These are phyloP conservation scores for Aureobasidium sp. DNA, from an alignment of 2,329 filamentous ascomycete genomes.

Conservation along the genomic window DNA sequence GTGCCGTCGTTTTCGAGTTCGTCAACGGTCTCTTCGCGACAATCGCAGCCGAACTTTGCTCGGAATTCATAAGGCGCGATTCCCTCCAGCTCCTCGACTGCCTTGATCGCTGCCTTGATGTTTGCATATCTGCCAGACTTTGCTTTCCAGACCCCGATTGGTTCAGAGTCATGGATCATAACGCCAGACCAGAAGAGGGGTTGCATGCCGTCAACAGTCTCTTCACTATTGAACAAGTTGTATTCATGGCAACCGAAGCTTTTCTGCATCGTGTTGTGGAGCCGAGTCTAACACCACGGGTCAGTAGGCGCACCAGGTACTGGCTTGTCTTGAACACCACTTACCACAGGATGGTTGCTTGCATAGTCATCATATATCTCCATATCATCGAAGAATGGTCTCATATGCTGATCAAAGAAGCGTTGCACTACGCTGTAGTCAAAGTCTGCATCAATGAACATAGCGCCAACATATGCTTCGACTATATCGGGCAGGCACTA, in stretches of 20 bases:
- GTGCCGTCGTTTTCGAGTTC: neutral
- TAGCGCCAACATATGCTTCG: slow-evolving; percentile 79
- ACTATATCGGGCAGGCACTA: slow-evolving; percentile 70
- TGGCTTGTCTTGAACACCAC: neutral
- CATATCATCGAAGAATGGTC: slow-evolving; percentile 79
- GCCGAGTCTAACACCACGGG: slow-evolving; percentile 43
- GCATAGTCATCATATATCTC: slow-evolving; percentile 78
- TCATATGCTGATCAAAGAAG: slow-evolving; percentile 71
- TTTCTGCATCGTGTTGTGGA: slow-evolving; percentile 55
- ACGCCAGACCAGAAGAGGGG: slow-evolving; percentile 58
- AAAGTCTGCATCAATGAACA: slow-evolving; percentile 85
- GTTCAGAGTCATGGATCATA: slow-evolving; percentile 64
- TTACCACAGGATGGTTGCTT: slow-evolving; percentile 67
- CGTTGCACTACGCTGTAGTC: slow-evolving; percentile 61
- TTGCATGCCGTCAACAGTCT: slow-evolving; percentile 40
- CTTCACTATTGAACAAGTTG: slow-evolving; percentile 47
- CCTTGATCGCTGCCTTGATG: slow-evolving; percentile 53
- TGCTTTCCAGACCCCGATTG: slow-evolving; percentile 45
- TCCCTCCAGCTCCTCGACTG: slow-evolving; percentile 44
- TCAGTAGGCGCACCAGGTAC: neutral
- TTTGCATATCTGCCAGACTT: slow-evolving; percentile 65
- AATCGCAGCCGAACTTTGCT: slow-evolving; percentile 55
- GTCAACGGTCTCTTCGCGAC: slow-evolving; percentile 26
- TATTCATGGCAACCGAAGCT: slow-evolving; percentile 59
- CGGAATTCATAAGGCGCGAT: slow-evolving; percentile 52